Base-by-base conservation (phyloP, 495 filamentous ascomycete species). In the Penicillium angulare region DNA sequence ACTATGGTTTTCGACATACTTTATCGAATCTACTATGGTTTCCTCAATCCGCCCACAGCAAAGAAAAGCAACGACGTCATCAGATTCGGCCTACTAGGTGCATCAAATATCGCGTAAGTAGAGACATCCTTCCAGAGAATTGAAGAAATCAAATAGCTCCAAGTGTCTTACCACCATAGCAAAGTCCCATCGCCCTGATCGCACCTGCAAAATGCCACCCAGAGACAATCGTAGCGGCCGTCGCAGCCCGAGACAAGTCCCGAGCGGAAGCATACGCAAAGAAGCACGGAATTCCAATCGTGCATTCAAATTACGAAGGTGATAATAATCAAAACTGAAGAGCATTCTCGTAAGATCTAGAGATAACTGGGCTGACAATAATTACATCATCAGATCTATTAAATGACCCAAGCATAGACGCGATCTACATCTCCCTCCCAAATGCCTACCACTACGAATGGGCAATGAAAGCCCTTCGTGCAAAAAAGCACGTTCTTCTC, bases 181-280 rank as follows among this genome's bases (percentile, higher is more conserved):
- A 9, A 15, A 85, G 82, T 6, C 77, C 79, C 1, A n/a, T 61
- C 1, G 67, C 80, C 8, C 46, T 87, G 9, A 80, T 86, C 29
- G 53, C 45, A n/a, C 80, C 84, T 0, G 81, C 84, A 6, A 76
- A 67, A 43, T 69, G 70, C 6, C 84, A 87, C 54, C 71, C 83
- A 0, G 83, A 83, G 38, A 79, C 85, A 23, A 69, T 83, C 17
- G 50, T 89, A 27, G 70, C 71, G 1, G 78, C 78, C 1, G 75
- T 89, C 0, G 80, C 84, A 5, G 79, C 83, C 5, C 72, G 83
- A n/a, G 77, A 85, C 51, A 54, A 45, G 10, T 60, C 61, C 6
- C 78, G 71, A 46, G 85, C 84, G 0, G 59, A 76, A 41, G 65
- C 63, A 0, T 86, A 76, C 60, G 84, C 84, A 2, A 77, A 79